Evolutionary conservation across 441 rosid species (phyloP).

Genomic region (Euphorbia celastroides): DNA sequence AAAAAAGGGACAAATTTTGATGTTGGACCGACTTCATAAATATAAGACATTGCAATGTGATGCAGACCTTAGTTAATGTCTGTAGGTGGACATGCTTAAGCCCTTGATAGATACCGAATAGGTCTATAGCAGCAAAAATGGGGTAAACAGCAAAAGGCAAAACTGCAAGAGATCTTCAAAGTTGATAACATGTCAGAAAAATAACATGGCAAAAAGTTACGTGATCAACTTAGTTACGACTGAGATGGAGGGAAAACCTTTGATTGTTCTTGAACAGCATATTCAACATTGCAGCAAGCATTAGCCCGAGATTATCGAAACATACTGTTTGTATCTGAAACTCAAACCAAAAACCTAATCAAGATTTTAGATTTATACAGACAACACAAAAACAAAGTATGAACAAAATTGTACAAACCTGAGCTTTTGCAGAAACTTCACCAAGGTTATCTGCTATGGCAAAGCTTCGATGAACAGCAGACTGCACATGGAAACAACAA

Average conservation of each 20-base stretch:
- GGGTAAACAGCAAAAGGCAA: conserved; percentile 76
- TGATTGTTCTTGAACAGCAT: conserved; percentile 51
- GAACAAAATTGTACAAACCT: conserved; percentile 33
- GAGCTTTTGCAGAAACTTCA: conserved; percentile 92
- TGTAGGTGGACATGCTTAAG: conserved; percentile 82
- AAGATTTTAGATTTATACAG: conserved; percentile 3
- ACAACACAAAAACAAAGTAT: background rate
- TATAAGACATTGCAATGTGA: too few relatives aligned
- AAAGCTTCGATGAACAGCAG: conserved; percentile 89
- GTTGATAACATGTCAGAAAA: conserved; percentile 19
- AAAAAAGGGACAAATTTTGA: too few relatives aligned
- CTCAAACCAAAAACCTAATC: conserved; percentile 13
- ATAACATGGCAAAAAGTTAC: conserved; percentile 5
- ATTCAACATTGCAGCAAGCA: conserved; percentile 60
- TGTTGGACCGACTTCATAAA: too few relatives aligned
- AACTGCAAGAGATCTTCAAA: conserved; percentile 57
- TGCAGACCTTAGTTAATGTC: conserved; percentile 76
- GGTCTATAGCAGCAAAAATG: conserved; percentile 73
- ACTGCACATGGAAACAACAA: conserved; percentile 29
- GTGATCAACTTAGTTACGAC: conserved; percentile 2
- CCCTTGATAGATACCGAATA: conserved; percentile 84
- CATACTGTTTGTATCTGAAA: conserved; percentile 71
- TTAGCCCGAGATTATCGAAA: conserved; percentile 68
- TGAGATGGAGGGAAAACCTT: conserved; percentile 35
- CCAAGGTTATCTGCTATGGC: conserved; percentile 91